These are phyloP conservation scores for Xylariomycetidae sp. DNA, from an alignment of 2,329 filamentous ascomycete genomes.

Conservation along the genomic window DNA sequence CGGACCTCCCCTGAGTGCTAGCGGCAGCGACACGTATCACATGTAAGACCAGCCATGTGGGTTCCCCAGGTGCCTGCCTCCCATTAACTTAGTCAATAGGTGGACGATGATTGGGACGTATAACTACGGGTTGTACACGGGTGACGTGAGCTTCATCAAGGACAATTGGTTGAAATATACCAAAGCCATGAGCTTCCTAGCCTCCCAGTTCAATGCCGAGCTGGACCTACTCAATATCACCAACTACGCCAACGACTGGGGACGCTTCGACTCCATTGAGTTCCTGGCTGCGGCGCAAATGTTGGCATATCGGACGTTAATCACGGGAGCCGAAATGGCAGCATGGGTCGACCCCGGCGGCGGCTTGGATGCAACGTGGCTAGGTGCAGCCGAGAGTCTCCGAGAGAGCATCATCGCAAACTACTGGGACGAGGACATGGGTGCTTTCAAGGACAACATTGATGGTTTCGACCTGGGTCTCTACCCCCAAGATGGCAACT, in stretches of 20 bases:
- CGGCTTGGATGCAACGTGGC: conserved; percentile 33
- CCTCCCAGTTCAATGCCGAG: conserved; percentile 14
- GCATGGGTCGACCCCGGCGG: conserved; percentile 37
- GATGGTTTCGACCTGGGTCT: conserved; percentile 33
- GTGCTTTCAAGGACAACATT: conserved; percentile 49
- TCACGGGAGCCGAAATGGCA: conserved; percentile 45
- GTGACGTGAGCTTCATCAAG: conserved; percentile 41
- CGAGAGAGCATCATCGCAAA: conserved; percentile 38
- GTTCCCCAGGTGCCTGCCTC: neutral
- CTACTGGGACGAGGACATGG: conserved; percentile 41
- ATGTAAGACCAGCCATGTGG: conserved; percentile 18
- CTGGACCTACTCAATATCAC: conserved; percentile 19
- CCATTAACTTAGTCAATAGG: conserved; percentile 13
- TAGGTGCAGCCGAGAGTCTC: conserved; percentile 33
- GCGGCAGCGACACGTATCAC: conserved; percentile 23
- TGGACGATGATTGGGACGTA: conserved; percentile 50
- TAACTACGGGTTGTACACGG: conserved; percentile 51
- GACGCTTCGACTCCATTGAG: conserved; percentile 18
- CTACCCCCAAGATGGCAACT: conserved; percentile 55
- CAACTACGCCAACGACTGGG: conserved; percentile 19
- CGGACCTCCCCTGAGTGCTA: conserved; percentile 18
- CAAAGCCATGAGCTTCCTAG: conserved; percentile 32
- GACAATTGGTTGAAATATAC: conserved; percentile 43
- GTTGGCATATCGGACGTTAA: conserved; percentile 45
- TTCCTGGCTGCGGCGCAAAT: conserved; percentile 21